phyloP scores from a whole-genome alignment of 2,329 filamentous ascomycete species.

The Ophiostoma novo-ulmi region DNA sequence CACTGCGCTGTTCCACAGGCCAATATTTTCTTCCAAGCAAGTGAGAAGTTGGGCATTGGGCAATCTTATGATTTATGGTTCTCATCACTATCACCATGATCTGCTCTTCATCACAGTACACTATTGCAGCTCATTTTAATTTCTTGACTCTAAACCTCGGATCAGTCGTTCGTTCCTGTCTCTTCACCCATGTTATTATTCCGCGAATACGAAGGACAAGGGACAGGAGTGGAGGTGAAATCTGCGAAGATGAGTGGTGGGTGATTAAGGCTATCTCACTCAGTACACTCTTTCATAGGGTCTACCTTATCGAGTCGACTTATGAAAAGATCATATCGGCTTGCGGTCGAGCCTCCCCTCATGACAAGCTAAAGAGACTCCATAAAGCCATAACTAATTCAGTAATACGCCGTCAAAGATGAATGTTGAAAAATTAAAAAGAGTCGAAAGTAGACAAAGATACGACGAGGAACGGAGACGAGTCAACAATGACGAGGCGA shows the following conservation, averaged over 20 bases:
- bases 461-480: neutral
- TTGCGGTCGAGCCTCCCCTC: constrained; percentile 3
- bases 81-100: neutral
- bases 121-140: constrained; percentile 5
- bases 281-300: neutral
- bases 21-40: neutral
- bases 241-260: neutral
- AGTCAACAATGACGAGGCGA: neutral
- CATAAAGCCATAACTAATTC: neutral
- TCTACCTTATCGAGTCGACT: neutral
- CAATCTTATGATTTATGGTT: neutral
- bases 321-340: neutral
- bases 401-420: constrained; percentile 7
- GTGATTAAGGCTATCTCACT: neutral
- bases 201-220: constrained; percentile 8
- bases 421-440: neutral
- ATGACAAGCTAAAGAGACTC: neutral
- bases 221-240: neutral
- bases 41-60: neutral
- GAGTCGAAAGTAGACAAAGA: neutral
- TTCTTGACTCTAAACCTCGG: neutral
- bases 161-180: constrained; percentile 1
- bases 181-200: neutral
- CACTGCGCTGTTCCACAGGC: neutral
- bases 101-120: neutral